phyloP scores from a whole-genome alignment of 129 eudicot species.

The Flaveria brownii region DNA sequence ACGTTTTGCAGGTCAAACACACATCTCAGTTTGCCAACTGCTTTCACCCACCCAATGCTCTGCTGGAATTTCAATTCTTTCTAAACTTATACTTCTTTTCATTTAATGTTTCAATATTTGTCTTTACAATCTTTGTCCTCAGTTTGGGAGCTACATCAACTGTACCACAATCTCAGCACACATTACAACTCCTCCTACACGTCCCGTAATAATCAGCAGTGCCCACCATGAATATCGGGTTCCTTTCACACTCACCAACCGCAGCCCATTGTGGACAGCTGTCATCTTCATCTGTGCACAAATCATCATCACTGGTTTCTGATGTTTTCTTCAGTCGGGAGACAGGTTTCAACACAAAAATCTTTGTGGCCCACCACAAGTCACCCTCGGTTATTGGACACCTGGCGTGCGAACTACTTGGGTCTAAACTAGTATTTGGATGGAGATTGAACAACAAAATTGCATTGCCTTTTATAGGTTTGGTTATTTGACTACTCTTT shows the following conservation, averaged over 20 bases:
- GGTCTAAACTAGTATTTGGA: slow-evolving; percentile 67
- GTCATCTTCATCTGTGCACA: slow-evolving; percentile 80
- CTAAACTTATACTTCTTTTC: background rate
- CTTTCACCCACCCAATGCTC: slow-evolving; percentile 10
- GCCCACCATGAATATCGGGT: slow-evolving; percentile 82
- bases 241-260: slow-evolving; percentile 75
- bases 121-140: background rate
- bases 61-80: slow-evolving; percentile 18
- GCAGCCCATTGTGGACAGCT: slow-evolving; percentile 82
- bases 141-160: background rate
- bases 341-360: slow-evolving; percentile 40
- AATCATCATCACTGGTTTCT: slow-evolving; percentile 30
- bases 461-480: slow-evolving; percentile 77
- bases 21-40: slow-evolving; percentile 36
- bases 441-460: slow-evolving; percentile 71
- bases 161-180: slow-evolving; percentile 43
- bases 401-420: slow-evolving; percentile 62
- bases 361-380: slow-evolving; percentile 83
- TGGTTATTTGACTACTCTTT: slow-evolving; percentile 40
- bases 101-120: background rate
- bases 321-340: slow-evolving; percentile 12
- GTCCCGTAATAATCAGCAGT: slow-evolving; percentile 87
- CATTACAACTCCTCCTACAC: slow-evolving; percentile 87
- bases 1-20: slow-evolving; percentile 24
- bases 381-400: slow-evolving; percentile 66